Percentiles rank a stretch among this genome's conserved stretches.
Conservation (phyloP, 2,329 filamentous ascomycete genomes). For the Claviceps capensis region DNA sequence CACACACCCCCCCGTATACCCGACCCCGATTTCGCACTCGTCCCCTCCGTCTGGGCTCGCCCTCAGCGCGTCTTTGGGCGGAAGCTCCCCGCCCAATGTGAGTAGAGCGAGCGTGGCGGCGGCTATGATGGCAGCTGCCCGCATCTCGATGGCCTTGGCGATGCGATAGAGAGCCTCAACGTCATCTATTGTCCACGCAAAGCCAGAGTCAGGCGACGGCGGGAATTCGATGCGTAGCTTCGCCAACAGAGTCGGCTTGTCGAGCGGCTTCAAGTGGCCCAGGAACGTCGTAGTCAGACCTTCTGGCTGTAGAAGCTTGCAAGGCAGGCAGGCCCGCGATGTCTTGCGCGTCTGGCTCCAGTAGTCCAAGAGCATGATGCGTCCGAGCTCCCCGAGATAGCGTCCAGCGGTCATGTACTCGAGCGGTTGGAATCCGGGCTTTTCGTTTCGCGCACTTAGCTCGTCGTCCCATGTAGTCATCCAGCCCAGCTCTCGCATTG, state of each 20-base stretch:
- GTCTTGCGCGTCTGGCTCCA: conserved; percentile 31
- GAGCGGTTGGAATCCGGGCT: conserved; percentile 65
- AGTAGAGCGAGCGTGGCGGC: conserved; percentile 59
- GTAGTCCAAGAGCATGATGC: conserved; percentile 56
- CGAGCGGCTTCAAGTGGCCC: conserved; percentile 50
- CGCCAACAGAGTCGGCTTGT: conserved; percentile 27
- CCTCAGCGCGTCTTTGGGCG: conserved; percentile 13
- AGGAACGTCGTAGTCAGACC: conserved; percentile 59
- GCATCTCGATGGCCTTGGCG: conserved; percentile 54
- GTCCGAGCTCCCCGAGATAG: conserved; percentile 64
- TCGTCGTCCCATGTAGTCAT: conserved; percentile 58
- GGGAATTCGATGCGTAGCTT: conserved; percentile 42
- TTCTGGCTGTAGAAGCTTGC: conserved; percentile 41
- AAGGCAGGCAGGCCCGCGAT: conserved; percentile 34
- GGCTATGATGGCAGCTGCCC: conserved; percentile 62
- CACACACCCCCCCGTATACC: conserved; percentile 70
- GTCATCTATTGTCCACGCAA: conserved; percentile 48
- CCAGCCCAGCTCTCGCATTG: conserved; percentile 47
- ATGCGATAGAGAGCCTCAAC: conserved; percentile 50
- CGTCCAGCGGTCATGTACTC: conserved; percentile 76
- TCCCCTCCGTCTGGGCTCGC: conserved; percentile 2
- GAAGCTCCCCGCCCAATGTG: conserved; percentile 54
- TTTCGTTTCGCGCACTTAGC: conserved; percentile 53
- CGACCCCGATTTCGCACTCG: conserved; percentile 51
- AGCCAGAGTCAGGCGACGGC: conserved; percentile 27